These are phyloP conservation scores for Ambrosia hybrid DNA, from an alignment of 140 eudicot species.

Conservation along the genomic window DNA sequence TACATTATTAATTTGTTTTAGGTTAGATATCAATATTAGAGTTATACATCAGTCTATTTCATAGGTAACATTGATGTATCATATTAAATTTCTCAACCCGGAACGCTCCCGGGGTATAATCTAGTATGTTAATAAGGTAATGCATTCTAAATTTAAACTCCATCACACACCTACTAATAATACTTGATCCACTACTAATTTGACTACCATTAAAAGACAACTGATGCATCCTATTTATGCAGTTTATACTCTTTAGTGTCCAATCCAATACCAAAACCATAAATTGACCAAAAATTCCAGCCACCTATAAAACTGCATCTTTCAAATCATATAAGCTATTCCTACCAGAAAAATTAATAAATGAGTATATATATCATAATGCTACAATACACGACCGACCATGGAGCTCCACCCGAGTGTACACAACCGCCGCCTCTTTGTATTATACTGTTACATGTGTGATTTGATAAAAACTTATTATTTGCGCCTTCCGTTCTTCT, in stretches of 20 bases:
- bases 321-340: constrained; percentile 10
- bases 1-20: no score
- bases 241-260: not conserved
- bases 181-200: no score
- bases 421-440: constrained; percentile 8
- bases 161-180: no score
- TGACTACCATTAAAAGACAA: no score
- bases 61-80: no score
- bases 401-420: constrained; percentile 9
- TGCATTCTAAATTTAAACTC: no score
- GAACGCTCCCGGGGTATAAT: no score
- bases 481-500: constrained; percentile 40
- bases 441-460: constrained; percentile 5
- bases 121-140: no score
- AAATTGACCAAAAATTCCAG: constrained; percentile 11
- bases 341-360: not conserved
- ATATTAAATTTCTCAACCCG: no score
- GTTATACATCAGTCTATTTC: no score
- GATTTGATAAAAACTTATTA: constrained; percentile 11
- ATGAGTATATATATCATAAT: constrained; percentile 16
- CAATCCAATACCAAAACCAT: constrained; percentile 16
- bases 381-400: constrained; percentile 20
- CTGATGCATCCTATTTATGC: constrained; percentile 2
- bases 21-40: no score
- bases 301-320: constrained; percentile 7